Evolutionary conservation across 306 rosid genomes (phyloP).

Genomic region (Neltuma alba): DNA sequence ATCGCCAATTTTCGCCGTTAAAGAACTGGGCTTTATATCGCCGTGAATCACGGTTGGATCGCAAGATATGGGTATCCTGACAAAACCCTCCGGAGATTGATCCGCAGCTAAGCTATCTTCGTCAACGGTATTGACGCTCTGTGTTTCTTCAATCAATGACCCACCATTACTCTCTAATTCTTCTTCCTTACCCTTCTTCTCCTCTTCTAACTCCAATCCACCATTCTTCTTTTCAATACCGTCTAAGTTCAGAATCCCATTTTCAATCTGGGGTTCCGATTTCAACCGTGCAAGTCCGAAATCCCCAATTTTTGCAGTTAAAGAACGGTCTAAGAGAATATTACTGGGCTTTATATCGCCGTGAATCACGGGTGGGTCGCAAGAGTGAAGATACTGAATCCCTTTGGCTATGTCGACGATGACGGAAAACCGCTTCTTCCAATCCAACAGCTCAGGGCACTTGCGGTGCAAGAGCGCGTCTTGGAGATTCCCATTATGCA

Average conservation of each 20-base stretch:
- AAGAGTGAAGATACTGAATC: conserved; percentile 67
- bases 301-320: conserved; percentile 76
- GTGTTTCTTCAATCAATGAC: conserved; percentile 63
- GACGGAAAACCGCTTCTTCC: conserved; percentile 63
- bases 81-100: conserved; percentile 55
- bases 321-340: conserved; percentile 56
- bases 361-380: conserved; percentile 77
- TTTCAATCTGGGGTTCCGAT: conserved; percentile 38
- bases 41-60: conserved; percentile 80
- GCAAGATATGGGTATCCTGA: conserved; percentile 45
- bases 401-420: conserved; percentile 69
- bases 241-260: conserved; percentile 31
- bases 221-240: conserved; percentile 25
- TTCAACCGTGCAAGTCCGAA: conserved; percentile 84
- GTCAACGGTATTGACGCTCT: conserved; percentile 55
- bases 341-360: conserved; percentile 94
- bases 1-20: conserved; percentile 73
- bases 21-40: conserved; percentile 72
- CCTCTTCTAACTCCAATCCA: conserved; percentile 29
- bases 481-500: conserved; percentile 87
- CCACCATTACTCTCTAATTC: conserved; percentile 53
- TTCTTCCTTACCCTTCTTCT: conserved; percentile 37
- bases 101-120: conserved; percentile 36
- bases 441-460: conserved; percentile 65
- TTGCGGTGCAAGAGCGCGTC: conserved; percentile 76